A percentile compares a stretch with the other conserved stretches of the same genome.
Evolutionary conservation across 1,284 basidiomycete genomes (phyloP).

Genomic region (Malassezia equina): DNA sequence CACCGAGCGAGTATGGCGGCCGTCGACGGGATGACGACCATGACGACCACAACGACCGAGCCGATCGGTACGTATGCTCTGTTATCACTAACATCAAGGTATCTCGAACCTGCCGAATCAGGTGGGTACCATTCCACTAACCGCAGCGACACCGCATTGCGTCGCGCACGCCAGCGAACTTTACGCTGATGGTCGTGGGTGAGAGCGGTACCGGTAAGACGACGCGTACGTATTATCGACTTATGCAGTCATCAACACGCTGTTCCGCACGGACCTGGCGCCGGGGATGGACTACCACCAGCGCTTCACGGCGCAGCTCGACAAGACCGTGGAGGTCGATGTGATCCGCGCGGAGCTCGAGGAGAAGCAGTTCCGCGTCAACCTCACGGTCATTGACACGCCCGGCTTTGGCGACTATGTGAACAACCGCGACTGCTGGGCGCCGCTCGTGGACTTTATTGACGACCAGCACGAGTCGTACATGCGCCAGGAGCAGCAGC

Average conservation of each 20-base stretch:
- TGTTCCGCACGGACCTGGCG: slow-evolving; percentile 95
- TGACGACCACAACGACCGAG: slow-evolving; percentile 19
- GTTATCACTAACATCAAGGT: slow-evolving; percentile 22
- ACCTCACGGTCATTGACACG: slow-evolving; percentile 95
- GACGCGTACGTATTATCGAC: slow-evolving; percentile 24
- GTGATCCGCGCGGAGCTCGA: slow-evolving; percentile 66
- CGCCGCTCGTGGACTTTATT: slow-evolving; percentile 95
- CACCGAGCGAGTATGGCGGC: slow-evolving; percentile 12
- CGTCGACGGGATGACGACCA: slow-evolving; percentile 16
- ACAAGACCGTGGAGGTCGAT: slow-evolving; percentile 82
- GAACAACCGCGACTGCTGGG: slow-evolving; percentile 98
- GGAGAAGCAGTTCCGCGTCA: slow-evolving; percentile 98
- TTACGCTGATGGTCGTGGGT: slow-evolving; percentile 99
- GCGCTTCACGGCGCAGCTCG: slow-evolving; percentile 89
- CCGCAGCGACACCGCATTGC: slow-evolving; percentile 53
- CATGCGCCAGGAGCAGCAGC: slow-evolving; percentile 99
- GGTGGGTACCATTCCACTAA: slow-evolving; percentile 52
- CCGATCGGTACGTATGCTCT: slow-evolving; percentile 15
- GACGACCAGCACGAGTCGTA: slow-evolving; percentile 99
- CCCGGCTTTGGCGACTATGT: slow-evolving; percentile 97
- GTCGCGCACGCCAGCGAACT: slow-evolving; percentile 89
- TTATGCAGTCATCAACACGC: slow-evolving; percentile 69
- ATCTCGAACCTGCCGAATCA: slow-evolving; percentile 96
- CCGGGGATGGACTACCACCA: slow-evolving; percentile 78
- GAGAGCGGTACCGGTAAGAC: slow-evolving; percentile 51